Base-by-base conservation (phyloP, 2,329 filamentous ascomycete genomes). In the Fusarium robinianum region DNA sequence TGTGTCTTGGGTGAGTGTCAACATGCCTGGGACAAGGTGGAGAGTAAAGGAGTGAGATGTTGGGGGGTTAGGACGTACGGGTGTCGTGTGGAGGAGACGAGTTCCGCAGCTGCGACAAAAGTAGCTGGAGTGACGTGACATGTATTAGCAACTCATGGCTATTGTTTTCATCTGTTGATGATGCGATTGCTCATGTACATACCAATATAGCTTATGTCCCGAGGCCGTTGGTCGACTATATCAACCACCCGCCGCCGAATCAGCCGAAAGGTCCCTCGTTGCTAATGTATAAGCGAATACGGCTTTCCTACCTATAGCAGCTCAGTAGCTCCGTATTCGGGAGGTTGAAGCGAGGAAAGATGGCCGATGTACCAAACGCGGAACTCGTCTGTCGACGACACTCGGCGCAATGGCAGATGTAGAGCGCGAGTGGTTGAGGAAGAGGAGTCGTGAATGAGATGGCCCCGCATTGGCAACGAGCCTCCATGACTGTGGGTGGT, bases 351-450 rank as follows among this genome's bases (percentile, higher is more conserved):
- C 72, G 72, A 1, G 84, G 84, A 57, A 87, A 88, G 48, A 87
- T 85, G 55, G 84, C 84, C 23, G 81, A 84, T 21, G 83, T 79
- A 18, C 84, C 84, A 65, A 85, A 87, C 2, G 84, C 82, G 6
- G 81, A 83, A 40, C 79, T 73, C 19, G 81, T 81, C 68, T 87
- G 84, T 44, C 78, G 75, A 33, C 80, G 77, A 65, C 85, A 88
- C 62, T 84, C 77, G 41, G 72, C 67, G 65, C 85, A 88, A 68
- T 88, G 85, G 68, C 85, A 88, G 62, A 87, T 81, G 65, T 84
- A 88, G 36, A 87, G 69, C n/a, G 77, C 78, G 29, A 85, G 67
- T 1, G 85, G 84, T 44, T 77, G 71, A 4, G 73, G 65, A 1
- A 77, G 67, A 1, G 85, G 82, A 19, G 83, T 86, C 50, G 72